phyloP scores from a whole-genome alignment of 257 asterid genomes.

The Solanum chilense region DNA sequence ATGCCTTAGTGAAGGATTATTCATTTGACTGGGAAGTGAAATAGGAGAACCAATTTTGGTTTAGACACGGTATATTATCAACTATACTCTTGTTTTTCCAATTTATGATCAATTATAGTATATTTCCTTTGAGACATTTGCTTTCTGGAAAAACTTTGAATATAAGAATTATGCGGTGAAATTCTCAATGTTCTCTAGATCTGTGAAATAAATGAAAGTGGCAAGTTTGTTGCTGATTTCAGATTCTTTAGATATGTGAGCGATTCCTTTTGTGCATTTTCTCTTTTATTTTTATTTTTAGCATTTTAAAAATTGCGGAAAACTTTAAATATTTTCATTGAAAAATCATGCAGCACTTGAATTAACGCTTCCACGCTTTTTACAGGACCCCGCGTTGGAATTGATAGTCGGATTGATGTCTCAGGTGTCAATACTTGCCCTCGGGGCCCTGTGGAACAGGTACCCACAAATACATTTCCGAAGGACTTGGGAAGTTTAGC shows the following conservation, averaged over 20 bases:
- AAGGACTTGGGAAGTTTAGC: slow-evolving; percentile 8
- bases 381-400: slow-evolving; percentile 29
- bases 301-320: neutral
- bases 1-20: neutral
- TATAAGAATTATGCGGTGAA: neutral
- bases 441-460: slow-evolving; percentile 35
- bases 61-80: neutral
- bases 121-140: neutral
- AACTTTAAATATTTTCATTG: neutral
- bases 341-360: neutral
- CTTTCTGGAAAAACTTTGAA: neutral
- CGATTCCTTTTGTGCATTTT: neutral
- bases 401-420: slow-evolving; percentile 19
- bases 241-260: neutral
- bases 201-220: neutral
- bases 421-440: slow-evolving; percentile 21
- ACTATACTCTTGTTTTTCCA: neutral
- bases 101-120: neutral
- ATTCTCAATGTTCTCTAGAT: neutral
- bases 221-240: neutral
- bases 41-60: neutral
- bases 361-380: neutral
- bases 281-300: neutral
- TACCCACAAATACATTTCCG: slow-evolving; percentile 8
- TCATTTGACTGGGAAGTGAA: neutral